phyloP scores from a whole-genome alignment of 202 grass and related monocot genomes.

The Sporobolus alterniflorus region DNA sequence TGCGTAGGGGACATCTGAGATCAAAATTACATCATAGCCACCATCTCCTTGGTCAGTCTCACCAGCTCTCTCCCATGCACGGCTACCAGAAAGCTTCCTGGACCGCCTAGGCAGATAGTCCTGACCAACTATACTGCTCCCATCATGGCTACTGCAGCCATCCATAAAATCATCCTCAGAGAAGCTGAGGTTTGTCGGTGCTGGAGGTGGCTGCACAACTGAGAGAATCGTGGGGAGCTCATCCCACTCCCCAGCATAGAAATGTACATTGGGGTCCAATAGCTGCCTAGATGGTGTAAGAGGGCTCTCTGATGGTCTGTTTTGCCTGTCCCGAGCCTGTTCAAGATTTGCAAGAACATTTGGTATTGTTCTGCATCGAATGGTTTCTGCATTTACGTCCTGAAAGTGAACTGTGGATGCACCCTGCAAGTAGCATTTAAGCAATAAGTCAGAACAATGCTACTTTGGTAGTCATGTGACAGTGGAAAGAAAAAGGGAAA shows the following conservation, averaged over 20 bases:
- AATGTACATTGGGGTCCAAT: conserved; percentile 74
- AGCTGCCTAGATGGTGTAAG: conserved; percentile 87
- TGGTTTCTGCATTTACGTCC: conserved; percentile 87
- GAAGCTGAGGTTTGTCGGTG: conserved; percentile 70
- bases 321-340: conserved; percentile 73
- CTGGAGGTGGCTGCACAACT: conserved; percentile 54
- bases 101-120: conserved; percentile 65
- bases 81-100: conserved; percentile 93
- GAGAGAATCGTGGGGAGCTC: conserved; percentile 85
- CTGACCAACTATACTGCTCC: conserved; percentile 72
- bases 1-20: conserved; percentile 69
- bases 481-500: not conserved
- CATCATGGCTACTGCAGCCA: conserved; percentile 80
- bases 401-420: conserved; percentile 93
- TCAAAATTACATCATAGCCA: conserved; percentile 87
- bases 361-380: conserved; percentile 85
- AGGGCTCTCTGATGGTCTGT: conserved; percentile 83
- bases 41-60: conserved; percentile 63
- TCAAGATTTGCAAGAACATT: conserved; percentile 96
- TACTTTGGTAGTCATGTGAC: not conserved
- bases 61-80: conserved; percentile 85
- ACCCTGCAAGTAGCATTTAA: conserved; percentile 54
- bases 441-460: conserved; percentile 26
- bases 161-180: conserved; percentile 96
- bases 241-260: conserved; percentile 89